Conservation (phyloP, 1,284 basidiomycete species). For the Fomitopsis betulina region DNA sequence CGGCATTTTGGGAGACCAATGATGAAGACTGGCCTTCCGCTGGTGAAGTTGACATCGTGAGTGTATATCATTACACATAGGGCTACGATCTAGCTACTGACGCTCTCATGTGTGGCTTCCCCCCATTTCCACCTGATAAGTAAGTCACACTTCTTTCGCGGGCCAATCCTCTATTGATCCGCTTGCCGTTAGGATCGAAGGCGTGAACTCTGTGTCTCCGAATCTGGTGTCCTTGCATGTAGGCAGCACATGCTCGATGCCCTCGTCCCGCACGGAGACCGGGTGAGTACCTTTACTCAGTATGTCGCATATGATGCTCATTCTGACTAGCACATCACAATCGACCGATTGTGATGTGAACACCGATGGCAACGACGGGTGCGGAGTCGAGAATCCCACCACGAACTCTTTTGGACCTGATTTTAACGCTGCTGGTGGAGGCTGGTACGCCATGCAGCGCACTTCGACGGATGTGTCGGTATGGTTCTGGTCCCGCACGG, state of each 20-base stretch:
- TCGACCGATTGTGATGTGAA: conserved; percentile 47
- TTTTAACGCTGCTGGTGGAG: conserved; percentile 58
- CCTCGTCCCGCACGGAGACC: conserved; percentile 13
- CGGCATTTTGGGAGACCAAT: conserved; percentile 45
- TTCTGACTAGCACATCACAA: conserved; percentile 9
- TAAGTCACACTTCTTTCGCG: background rate
- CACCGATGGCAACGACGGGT: conserved; percentile 57
- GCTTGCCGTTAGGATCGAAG: conserved; percentile 45
- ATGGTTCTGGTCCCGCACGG: conserved; percentile 48
- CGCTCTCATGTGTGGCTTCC: background rate
- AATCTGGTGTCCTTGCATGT: conserved; percentile 56
- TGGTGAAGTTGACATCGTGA: conserved; percentile 31
- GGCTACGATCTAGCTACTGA: background rate
- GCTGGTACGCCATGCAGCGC: conserved; percentile 52
- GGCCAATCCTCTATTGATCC: conserved; percentile 1
- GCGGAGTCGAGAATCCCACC: conserved; percentile 47
- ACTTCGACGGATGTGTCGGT: conserved; percentile 39
- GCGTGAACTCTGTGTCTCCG: conserved; percentile 44
- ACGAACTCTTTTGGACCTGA: conserved; percentile 47
- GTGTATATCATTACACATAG: conserved; percentile 16
- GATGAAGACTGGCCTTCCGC: conserved; percentile 29
- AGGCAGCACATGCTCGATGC: conserved; percentile 38
- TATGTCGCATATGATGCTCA: background rate
- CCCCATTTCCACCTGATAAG: background rate
- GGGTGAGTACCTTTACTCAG: conserved; percentile 21